These are phyloP conservation scores for Heliamphora pulchella DNA, from an alignment of 179 eudicot genomes.

Conservation along the genomic window DNA sequence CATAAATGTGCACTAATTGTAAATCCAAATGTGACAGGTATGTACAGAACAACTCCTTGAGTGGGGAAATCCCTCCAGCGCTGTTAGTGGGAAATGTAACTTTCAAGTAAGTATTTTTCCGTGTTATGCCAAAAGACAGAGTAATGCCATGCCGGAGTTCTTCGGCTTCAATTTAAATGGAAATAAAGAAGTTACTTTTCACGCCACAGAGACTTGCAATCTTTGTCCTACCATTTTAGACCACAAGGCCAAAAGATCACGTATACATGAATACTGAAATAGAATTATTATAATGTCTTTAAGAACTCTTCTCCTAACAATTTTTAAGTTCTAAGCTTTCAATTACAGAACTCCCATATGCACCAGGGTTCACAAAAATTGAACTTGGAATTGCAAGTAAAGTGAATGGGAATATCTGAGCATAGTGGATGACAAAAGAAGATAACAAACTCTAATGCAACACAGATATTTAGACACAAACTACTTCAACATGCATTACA, in stretches of 20 bases:
- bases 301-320: not conserved
- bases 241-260: not conserved
- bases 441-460: not conserved
- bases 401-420: not conserved
- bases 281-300: not conserved
- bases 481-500: not conserved
- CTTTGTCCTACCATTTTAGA: not conserved
- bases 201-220: not conserved
- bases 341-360: not conserved
- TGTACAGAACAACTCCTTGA: conserved; percentile 80
- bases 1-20: not conserved
- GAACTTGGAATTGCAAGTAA: not conserved
- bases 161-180: not conserved
- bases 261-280: not conserved
- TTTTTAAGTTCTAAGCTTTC: not conserved
- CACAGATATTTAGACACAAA: not conserved
- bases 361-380: not conserved
- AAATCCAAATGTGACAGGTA: conserved; percentile 40
- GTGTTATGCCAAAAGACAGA: not conserved
- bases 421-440: not conserved
- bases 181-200: not conserved
- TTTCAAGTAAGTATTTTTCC: conserved; percentile 55
- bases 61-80: conserved; percentile 65
- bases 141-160: not conserved
- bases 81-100: conserved; percentile 47